Conservation (phyloP, 208 protist genomes). For the Naegleria gruberi region DNA sequence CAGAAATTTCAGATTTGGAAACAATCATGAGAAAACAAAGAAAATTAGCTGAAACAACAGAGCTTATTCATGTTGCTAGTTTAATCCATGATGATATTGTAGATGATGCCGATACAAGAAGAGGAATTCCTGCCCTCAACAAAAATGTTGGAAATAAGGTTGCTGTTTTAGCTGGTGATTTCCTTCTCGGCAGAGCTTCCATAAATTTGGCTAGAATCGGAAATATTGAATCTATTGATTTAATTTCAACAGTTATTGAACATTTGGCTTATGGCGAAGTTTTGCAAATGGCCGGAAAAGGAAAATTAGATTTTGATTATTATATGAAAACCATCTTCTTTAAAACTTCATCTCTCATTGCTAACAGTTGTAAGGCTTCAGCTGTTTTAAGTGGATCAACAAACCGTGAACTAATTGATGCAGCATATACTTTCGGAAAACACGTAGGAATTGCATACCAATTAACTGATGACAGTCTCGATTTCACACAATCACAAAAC, state of each 20-base stretch:
- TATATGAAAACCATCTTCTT: constrained; percentile 4
- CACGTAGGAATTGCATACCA: constrained; percentile 22
- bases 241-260: constrained; percentile 23
- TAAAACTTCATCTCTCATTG: constrained; percentile 21
- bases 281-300: neutral
- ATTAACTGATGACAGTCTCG: constrained; percentile 10
- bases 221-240: neutral
- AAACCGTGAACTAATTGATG: neutral
- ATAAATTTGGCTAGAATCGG: neutral
- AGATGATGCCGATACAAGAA: constrained; percentile 76
- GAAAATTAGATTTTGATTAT: constrained; percentile 7
- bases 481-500: neutral
- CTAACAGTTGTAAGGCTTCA: neutral
- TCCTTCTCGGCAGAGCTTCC: neutral
- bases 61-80: constrained; percentile 88
- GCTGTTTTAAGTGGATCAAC: neutral
- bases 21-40: neutral
- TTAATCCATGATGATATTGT: constrained; percentile 93
- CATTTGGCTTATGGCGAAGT: constrained; percentile 21
- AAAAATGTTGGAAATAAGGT: constrained; percentile 65
- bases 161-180: constrained; percentile 62
- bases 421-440: constrained; percentile 8
- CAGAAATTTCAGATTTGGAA: neutral
- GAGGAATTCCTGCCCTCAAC: constrained; percentile 68
- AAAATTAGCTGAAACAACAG: constrained; percentile 77